Percentiles rank a stretch among this genome's conserved stretches.
Evolutionary conservation across 352 stramenopile species (phyloP).

Genomic region (Pythium aristosporum): DNA sequence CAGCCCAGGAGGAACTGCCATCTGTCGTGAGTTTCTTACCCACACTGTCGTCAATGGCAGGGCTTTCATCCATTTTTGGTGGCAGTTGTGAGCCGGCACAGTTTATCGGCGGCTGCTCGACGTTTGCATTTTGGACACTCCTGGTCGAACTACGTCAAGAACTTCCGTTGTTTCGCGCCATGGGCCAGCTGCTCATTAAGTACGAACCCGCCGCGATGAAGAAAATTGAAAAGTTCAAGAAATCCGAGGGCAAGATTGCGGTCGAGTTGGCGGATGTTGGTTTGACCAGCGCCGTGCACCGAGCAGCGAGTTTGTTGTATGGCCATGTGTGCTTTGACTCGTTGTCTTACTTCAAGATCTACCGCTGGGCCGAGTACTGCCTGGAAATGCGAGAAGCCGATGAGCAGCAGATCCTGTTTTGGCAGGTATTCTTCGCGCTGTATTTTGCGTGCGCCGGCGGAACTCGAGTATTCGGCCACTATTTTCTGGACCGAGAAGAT

Average conservation of each 20-base stretch:
- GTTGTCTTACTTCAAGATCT: conserved; percentile 33
- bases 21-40: conserved; percentile 71
- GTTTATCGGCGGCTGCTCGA: conserved; percentile 64
- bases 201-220: conserved; percentile 77
- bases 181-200: conserved; percentile 72
- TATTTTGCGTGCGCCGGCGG: conserved; percentile 38
- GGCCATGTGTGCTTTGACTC: conserved; percentile 23
- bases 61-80: conserved; percentile 69
- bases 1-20: conserved; percentile 28
- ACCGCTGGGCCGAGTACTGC: conserved; percentile 33
- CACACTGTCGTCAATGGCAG: conserved; percentile 34
- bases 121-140: conserved; percentile 64
- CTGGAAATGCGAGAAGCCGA: conserved; percentile 28
- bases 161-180: conserved; percentile 56
- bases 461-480: conserved; percentile 32
- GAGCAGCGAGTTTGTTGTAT: conserved; percentile 21
- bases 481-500: conserved; percentile 32
- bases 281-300: conserved; percentile 16
- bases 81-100: conserved; percentile 55
- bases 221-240: conserved; percentile 79
- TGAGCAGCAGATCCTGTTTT: conserved; percentile 36
- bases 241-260: conserved; percentile 52
- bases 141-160: conserved; percentile 80
- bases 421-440: conserved; percentile 43
- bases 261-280: conserved; percentile 35